Conservation (phyloP, 2,329 filamentous ascomycete genomes). For the Colletotrichum lentis region DNA sequence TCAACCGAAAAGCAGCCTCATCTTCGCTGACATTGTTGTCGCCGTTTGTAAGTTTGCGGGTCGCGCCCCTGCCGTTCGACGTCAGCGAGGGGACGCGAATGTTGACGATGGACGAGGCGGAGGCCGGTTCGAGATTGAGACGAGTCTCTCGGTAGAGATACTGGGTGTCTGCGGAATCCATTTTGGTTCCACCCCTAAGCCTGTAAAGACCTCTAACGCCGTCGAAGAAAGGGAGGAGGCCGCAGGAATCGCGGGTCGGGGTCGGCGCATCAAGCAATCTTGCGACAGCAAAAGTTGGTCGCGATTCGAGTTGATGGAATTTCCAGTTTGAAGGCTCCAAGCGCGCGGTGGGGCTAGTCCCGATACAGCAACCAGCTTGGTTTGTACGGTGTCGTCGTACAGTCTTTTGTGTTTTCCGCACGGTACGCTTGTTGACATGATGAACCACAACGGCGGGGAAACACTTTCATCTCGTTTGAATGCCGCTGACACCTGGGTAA, state of each 20-base stretch:
- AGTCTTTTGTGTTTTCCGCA: neutral
- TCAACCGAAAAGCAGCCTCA: constrained; percentile 75
- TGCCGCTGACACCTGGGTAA: no score
- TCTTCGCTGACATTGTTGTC: constrained; percentile 62
- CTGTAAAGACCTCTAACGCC: constrained; percentile 22
- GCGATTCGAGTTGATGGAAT: constrained; percentile 37
- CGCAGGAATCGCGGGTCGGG: constrained; percentile 29
- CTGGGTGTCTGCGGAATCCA: constrained; percentile 69
- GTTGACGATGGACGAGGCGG: constrained; percentile 72
- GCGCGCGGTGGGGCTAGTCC: constrained; percentile 45
- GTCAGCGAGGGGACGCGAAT: constrained; percentile 70
- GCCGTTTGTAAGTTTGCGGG: constrained; percentile 48
- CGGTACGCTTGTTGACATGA: constrained; percentile 28
- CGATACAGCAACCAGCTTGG: constrained; percentile 49
- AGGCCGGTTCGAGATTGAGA: constrained; percentile 79
- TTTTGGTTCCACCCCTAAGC: constrained; percentile 59
- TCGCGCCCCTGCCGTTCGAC: constrained; percentile 54
- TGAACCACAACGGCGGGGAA: neutral
- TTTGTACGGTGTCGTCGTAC: constrained; percentile 24
- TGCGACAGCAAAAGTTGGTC: constrained; percentile 24
- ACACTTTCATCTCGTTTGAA: neutral
- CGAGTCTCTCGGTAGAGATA: constrained; percentile 87
- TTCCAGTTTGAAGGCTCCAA: constrained; percentile 32
- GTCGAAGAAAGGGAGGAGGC: constrained; percentile 25
- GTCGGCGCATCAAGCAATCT: constrained; percentile 27